phyloP scores from a whole-genome alignment of 768 basidiomycete genomes.

The Mycena maculata region DNA sequence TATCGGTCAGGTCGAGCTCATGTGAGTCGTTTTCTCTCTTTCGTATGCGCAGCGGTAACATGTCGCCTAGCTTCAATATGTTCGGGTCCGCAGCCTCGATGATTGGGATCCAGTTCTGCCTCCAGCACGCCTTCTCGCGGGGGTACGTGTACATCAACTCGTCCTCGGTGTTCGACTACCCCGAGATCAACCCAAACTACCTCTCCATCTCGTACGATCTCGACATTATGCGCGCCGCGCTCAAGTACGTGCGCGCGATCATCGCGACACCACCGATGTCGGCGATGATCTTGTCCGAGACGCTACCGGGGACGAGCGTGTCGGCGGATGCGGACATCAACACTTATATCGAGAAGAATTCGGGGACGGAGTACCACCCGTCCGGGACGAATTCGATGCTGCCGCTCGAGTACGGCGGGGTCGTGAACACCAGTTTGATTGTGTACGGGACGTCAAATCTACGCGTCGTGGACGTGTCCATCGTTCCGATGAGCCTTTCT shows the following conservation, averaged over 20 bases:
- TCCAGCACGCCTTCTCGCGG: constrained; percentile 35
- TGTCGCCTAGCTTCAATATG: constrained; percentile 29
- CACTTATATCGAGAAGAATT: constrained; percentile 21
- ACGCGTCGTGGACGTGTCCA: constrained; percentile 47
- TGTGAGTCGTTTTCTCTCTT: constrained; percentile 4
- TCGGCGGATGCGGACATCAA: constrained; percentile 26
- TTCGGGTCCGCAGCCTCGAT: constrained; percentile 14
- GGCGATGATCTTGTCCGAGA: constrained; percentile 16
- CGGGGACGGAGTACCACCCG: constrained; percentile 29
- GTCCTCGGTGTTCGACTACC: constrained; percentile 24
- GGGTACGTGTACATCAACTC: constrained; percentile 30
- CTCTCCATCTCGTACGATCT: constrained; percentile 32
- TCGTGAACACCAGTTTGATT: constrained; percentile 53
- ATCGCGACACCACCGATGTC: constrained; percentile 25
- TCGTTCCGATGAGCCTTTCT: constrained; percentile 32
- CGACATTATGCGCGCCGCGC: constrained; percentile 31
- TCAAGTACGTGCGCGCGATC: constrained; percentile 31
- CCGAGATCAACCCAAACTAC: constrained; percentile 35
- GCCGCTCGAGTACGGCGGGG: constrained; percentile 39
- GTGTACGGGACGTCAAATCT: constrained; percentile 61
- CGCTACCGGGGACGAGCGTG: constrained; percentile 12
- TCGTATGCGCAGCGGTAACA: not conserved
- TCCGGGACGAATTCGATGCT: constrained; percentile 32
- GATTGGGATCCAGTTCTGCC: constrained; percentile 34
- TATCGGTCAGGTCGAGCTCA: constrained; percentile 34